Conservation (phyloP, 352 stramenopile genomes). For the Phytophthora crassamura region DNA sequence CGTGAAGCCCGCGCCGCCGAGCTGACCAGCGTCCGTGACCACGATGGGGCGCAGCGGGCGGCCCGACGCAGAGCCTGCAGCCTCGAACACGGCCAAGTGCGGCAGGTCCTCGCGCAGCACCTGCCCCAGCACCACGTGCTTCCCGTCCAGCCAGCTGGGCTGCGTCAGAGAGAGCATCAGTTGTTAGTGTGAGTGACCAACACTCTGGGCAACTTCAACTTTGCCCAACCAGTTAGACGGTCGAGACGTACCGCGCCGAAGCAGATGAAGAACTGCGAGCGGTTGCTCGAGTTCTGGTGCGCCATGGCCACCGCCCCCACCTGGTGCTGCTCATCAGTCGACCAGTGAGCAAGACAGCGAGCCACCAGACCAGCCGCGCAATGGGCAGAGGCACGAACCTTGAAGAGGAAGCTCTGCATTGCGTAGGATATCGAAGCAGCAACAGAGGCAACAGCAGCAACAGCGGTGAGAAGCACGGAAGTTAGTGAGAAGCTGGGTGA, state of each 20-base stretch:
- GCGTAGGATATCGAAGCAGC: no score
- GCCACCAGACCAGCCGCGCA: not conserved
- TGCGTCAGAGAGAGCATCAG: slow-evolving; percentile 27
- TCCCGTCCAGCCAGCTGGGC: slow-evolving; percentile 94
- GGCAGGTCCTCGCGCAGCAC: slow-evolving; percentile 85
- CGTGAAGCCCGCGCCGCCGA: slow-evolving; percentile 55
- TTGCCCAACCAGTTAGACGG: not conserved
- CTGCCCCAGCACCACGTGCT: slow-evolving; percentile 99
- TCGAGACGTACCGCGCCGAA: slow-evolving; percentile 70
- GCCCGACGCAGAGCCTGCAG: slow-evolving; percentile 54
- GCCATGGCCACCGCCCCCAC: slow-evolving; percentile 97
- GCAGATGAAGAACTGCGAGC: slow-evolving; percentile 99
- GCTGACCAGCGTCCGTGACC: slow-evolving; percentile 65
- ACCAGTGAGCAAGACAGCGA: not conserved
- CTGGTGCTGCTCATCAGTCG: slow-evolving; percentile 65
- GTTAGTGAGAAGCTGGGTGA: not conserved
- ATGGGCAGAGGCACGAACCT: slow-evolving; percentile 35
- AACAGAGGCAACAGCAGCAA: not conserved
- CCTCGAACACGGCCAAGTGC: slow-evolving; percentile 56
- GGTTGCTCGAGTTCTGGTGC: slow-evolving; percentile 97
- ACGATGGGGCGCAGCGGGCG: slow-evolving; percentile 56
- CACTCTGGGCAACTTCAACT: slow-evolving; percentile 28
- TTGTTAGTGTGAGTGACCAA: no score
- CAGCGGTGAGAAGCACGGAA: not conserved
- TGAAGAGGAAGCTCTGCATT: slow-evolving; percentile 90